Evolutionary conservation across 1,284 basidiomycete genomes (phyloP), one percentile per base, ranked within the genome.

Genomic region (Peniophora sp.): DNA sequence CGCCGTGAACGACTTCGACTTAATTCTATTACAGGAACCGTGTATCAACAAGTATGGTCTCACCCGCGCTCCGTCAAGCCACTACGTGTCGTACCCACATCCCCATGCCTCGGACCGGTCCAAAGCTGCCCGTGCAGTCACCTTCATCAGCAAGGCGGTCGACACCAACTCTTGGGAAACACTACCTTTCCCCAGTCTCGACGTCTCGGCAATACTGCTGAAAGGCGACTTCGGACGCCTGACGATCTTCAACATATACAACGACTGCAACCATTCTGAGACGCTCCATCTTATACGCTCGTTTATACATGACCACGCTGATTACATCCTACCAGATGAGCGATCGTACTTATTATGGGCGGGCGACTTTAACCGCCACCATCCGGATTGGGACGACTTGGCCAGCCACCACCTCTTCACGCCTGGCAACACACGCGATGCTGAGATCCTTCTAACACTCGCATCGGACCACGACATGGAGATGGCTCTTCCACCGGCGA

Each of bases 361-460:
- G 0, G 74, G 73, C 0, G 73, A 78, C 58, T 77, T 78, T 65
- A 78, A 78, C 59, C 56, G 68, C 1, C 75, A 79, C 56, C 72
- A 78, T 59, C 71, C 68, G 0, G 23, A 68, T 0, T 79, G 74
- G 76, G 72, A 76, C 5, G 65, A 69, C 3, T 50, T 54, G 0
- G 20, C 52, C 0, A 74, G 78, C 51, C 3, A 49, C 0, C 70
- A 69, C 34, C 66, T 75, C 0, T 67, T 74, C 52, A 68, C 62
- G 3, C 24, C 42, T 0, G 15, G 15, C 6, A 48, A 50, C 20
- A 52, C 63, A 2, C 48, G 52, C 1, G 46, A 34, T 0, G 61
- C 63, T 0, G 53, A 64, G 42, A 24, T 47, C 0, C 56, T 71
- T 0, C 36, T 68, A 9, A 47, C 58, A 27, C 18, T 62, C 0